phyloP scores from a whole-genome alignment of 768 basidiomycete species.

The Pleurotus cornucopiae region DNA sequence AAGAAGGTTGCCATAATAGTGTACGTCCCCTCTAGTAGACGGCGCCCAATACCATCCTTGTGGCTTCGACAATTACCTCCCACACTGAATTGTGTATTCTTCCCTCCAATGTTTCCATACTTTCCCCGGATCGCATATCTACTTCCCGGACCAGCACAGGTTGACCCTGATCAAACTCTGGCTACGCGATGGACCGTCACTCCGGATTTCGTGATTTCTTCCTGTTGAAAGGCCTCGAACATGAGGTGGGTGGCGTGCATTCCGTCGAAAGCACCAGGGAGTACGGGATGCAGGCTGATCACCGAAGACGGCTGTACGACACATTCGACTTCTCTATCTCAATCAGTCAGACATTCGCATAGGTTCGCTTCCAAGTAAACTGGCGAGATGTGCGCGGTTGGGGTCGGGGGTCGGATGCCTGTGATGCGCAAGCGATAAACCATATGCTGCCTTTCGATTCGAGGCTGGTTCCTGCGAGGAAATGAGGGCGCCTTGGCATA shows the following conservation, averaged over 20 bases:
- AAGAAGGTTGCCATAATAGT: no score
- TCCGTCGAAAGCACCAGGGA: slow-evolving; percentile 94
- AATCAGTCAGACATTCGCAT: slow-evolving; percentile 73
- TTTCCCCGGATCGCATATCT: slow-evolving; percentile 66
- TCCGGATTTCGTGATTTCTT: slow-evolving; percentile 63
- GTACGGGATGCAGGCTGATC: slow-evolving; percentile 92
- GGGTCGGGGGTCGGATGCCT: no score
- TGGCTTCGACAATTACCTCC: slow-evolving; percentile 85
- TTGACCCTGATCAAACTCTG: slow-evolving; percentile 89
- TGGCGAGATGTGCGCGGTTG: no score
- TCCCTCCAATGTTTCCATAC: slow-evolving; percentile 65
- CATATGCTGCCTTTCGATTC: no score
- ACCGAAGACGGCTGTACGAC: slow-evolving; percentile 33
- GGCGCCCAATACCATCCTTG: slow-evolving; percentile 60
- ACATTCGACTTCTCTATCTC: slow-evolving; percentile 77
- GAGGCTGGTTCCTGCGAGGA: no score
- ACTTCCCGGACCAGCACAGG: slow-evolving; percentile 82
- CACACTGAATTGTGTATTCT: slow-evolving; percentile 84
- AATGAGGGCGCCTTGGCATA: no score
- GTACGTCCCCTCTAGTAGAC: no score
- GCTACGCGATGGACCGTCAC: slow-evolving; percentile 82
- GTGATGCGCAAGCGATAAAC: no score
- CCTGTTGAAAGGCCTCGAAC: slow-evolving; percentile 81
- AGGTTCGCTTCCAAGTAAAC: slow-evolving; percentile 21
- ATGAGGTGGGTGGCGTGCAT: slow-evolving; percentile 87